Conservation (phyloP, 2,329 filamentous ascomycete species). For the Aspergillus amoenus region DNA sequence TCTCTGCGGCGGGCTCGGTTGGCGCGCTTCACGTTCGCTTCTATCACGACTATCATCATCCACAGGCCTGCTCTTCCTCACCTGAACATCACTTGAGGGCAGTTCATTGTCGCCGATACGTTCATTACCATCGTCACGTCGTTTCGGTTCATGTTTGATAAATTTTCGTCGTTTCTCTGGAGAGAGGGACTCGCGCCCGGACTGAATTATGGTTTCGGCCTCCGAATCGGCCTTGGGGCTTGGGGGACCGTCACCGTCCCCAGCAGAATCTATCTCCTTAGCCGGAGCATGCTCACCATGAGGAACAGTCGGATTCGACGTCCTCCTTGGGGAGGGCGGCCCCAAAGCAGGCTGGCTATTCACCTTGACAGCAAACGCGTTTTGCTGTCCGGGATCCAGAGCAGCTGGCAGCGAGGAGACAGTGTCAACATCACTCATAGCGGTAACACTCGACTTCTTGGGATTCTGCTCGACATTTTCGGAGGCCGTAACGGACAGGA, state of each 20-base stretch:
- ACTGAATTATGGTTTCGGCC: constrained; percentile 51
- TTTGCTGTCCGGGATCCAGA: constrained; percentile 34
- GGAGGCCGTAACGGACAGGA: constrained; percentile 37
- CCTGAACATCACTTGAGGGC: constrained; percentile 23
- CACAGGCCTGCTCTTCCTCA: constrained; percentile 32
- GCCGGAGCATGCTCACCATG: constrained; percentile 23
- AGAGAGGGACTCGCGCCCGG: constrained; percentile 44
- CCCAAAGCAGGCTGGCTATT: constrained; percentile 26
- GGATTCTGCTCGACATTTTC: constrained; percentile 46
- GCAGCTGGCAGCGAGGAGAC: constrained; percentile 39
- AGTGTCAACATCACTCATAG: constrained; percentile 50
- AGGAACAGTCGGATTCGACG: constrained; percentile 18
- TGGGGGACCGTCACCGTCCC: constrained; percentile 34
- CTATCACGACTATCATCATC: constrained; percentile 27
- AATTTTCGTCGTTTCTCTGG: constrained; percentile 48
- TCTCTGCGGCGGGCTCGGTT: constrained; percentile 27
- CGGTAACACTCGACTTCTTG: constrained; percentile 42
- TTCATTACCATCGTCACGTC: constrained; percentile 29
- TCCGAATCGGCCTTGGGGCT: constrained; percentile 48
- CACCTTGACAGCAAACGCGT: constrained; percentile 32
- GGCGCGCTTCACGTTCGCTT: constrained; percentile 23
- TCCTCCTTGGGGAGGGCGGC: constrained; percentile 24
- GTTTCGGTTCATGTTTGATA: constrained; percentile 39
- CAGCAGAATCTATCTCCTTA: constrained; percentile 26
- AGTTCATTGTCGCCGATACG: constrained; percentile 21